Base-by-base conservation (phyloP, 371 early-diverging fungal species). In the Mortierella sp. region DNA sequence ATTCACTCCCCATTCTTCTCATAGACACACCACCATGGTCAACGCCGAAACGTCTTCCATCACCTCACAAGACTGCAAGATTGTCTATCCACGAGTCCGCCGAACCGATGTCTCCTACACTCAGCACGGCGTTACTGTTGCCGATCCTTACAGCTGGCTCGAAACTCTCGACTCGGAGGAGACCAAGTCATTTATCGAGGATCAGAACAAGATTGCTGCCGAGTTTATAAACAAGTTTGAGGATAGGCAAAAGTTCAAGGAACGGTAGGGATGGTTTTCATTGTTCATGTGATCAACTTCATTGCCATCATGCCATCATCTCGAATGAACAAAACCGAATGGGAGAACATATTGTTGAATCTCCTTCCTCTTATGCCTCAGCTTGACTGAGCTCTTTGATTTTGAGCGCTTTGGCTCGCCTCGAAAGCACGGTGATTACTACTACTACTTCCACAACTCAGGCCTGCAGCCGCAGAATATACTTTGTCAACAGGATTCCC, bases 381-480 rank as follows among this genome's bases (percentile, higher is more conserved):
- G n/a, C n/a, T 44, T 72, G 57, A 75, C 62, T 15, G 49, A 55
- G 14, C 37, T 67, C 24, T 61, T 43, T 54, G 57, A 86, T 48
- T 85, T 78, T 46, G 87, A 85, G 56, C 64, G 78, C 11, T 82
- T 70, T 60, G 82, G 83, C n/a, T 65, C 82, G 27, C 89, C 90
- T 7, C 81, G 70, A 64, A 83, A 83, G 54, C 66, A 76, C 6
- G 92, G 90, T 14, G 80, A 83, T 60, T 56, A 70, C 43, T 87
- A 87, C 71, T 91, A 90, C 72, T 87, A 82, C 56, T 90, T 82
- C 55, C 73, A 81, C 78, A 89, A 90, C 82, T 72, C 86, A 7
- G 91, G 92, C 24, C 80, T 90, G 15, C 90, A 88, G 71, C 60
- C 89, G 0, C 90, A 90, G 66, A 76, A 68, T 15, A 83, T 89